These are phyloP conservation scores for Erodium chrysanthum DNA, from an alignment of 441 rosid genomes.

Conservation along the genomic window DNA sequence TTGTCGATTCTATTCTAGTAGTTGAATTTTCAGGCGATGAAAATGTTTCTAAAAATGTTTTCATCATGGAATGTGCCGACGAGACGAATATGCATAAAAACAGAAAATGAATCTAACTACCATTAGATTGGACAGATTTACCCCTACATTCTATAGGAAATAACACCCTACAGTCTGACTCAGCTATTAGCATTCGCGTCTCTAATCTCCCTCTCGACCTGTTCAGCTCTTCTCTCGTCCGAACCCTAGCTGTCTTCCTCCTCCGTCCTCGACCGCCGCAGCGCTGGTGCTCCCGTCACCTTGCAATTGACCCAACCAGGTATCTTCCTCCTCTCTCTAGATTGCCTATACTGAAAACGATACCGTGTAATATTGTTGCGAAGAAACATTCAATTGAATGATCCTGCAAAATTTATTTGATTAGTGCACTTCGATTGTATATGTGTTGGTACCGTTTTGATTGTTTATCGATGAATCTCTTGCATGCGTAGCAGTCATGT, in stretches of 20 bases:
- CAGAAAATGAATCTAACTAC: neutral
- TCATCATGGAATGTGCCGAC: neutral
- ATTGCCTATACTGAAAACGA: neutral
- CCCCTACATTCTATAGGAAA: neutral
- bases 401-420: neutral
- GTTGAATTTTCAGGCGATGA: too few relatives aligned
- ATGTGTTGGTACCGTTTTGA: neutral
- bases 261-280: neutral
- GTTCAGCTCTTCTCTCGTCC: neutral
- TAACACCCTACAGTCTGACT: neutral
- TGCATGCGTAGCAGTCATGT: neutral
- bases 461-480: neutral
- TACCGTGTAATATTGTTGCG: neutral
- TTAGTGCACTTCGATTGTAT: neutral
- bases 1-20: too few relatives aligned
- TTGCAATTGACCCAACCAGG: neutral
- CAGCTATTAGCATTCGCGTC: neutral
- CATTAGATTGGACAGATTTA: neutral
- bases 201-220: neutral
- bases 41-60: too few relatives aligned
- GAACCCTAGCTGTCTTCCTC: constrained; percentile 2
- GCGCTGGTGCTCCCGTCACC: neutral
- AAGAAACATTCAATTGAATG: neutral
- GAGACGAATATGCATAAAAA: too few relatives aligned
- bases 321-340: neutral